Evolutionary conservation across 805 yeast species (phyloP).

Genomic region (Pichia insulana): DNA sequence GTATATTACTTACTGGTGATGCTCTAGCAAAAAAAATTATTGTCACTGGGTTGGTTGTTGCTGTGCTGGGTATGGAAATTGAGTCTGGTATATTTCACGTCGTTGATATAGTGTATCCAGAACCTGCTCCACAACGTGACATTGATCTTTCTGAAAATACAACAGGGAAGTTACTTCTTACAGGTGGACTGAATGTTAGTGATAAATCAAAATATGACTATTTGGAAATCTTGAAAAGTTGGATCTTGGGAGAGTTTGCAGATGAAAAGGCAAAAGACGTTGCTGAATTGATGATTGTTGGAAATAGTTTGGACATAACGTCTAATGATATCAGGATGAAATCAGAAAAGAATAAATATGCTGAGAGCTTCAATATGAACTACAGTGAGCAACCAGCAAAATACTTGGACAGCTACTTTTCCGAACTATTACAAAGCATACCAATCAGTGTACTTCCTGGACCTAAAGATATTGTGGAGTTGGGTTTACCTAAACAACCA

Average conservation of each 20-base stretch:
- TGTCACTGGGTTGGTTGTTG: slow-evolving; percentile 87
- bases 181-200: slow-evolving; percentile 66
- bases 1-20: slow-evolving; percentile 65
- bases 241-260: slow-evolving; percentile 56
- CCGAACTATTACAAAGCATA: slow-evolving; percentile 46
- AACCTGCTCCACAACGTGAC: slow-evolving; percentile 45
- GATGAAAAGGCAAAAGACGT: slow-evolving; percentile 16
- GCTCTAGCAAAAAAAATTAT: slow-evolving; percentile 49
- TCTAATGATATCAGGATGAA: slow-evolving; percentile 19
- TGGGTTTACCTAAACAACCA: slow-evolving; percentile 82
- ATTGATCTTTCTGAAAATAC: not conserved
- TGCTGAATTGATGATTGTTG: slow-evolving; percentile 41
- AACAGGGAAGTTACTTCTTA: slow-evolving; percentile 49
- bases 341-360: slow-evolving; percentile 31
- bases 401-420: slow-evolving; percentile 52
- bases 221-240: slow-evolving; percentile 57
- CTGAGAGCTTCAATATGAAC: slow-evolving; percentile 46
- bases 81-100: slow-evolving; percentile 78
- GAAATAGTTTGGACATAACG: slow-evolving; percentile 35
- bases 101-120: slow-evolving; percentile 71
- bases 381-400: slow-evolving; percentile 40
- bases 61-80: slow-evolving; percentile 77
- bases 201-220: slow-evolving; percentile 34
- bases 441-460: slow-evolving; percentile 85
- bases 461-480: slow-evolving; percentile 72